These are phyloP conservation scores for Dendrocalamus latiflorus DNA, from an alignment of 202 grass and related monocot genomes.

Conservation along the genomic window DNA sequence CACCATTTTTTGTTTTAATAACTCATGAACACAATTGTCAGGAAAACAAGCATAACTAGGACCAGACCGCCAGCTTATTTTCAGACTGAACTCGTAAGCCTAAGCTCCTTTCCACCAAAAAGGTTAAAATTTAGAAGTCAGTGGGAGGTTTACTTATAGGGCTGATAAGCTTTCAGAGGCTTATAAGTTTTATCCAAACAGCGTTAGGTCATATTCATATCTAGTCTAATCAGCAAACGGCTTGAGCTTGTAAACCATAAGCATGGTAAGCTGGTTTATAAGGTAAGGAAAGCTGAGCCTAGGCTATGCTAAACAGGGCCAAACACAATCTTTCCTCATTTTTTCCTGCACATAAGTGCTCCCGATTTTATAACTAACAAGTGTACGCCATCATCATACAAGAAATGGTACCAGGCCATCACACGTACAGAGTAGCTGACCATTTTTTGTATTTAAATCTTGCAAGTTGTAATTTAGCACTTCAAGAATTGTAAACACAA, in stretches of 20 bases:
- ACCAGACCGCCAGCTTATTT: neutral
- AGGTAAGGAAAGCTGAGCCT: neutral
- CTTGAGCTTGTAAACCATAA: neutral
- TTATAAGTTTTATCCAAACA: neutral
- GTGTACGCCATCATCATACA: neutral
- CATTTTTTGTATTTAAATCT: neutral
- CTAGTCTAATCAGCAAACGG: neutral
- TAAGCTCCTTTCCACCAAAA: constrained; percentile 6
- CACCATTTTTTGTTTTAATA: no score
- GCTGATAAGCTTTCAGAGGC: constrained; percentile 5
- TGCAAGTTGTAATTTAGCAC: neutral
- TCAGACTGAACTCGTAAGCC: constrained; percentile 1
- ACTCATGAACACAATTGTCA: no score
- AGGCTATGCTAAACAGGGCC: neutral
- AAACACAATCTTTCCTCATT: neutral
- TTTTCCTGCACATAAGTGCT: neutral
- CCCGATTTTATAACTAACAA: constrained; percentile 1
- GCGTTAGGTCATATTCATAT: neutral
- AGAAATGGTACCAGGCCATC: neutral
- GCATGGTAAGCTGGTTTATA: neutral
- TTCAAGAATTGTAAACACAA: constrained; percentile 3
- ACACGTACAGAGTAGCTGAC: neutral
- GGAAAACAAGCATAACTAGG: neutral
- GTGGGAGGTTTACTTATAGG: neutral
- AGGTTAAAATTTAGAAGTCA: neutral